Evolutionary conservation across 1,139 yeast species (phyloP), one percentile per base, ranked within the genome.

Genomic region (Debaryomycetaceae sp.): DNA sequence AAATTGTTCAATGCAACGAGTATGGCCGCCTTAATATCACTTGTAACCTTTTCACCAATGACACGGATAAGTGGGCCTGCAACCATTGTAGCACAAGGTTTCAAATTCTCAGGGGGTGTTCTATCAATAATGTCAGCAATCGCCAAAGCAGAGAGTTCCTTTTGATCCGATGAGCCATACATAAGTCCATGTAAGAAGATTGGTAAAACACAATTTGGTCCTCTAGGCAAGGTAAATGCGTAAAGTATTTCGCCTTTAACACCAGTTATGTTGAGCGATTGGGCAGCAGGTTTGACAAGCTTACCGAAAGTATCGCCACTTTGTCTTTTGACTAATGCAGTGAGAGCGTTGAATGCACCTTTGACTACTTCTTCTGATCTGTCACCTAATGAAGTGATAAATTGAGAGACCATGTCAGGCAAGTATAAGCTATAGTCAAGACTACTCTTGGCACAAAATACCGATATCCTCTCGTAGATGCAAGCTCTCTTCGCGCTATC

Each of bases 1-100:
- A 95, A 73, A 51, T 80, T 80, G 59, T 87, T 87, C 64, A 95
- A 77, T 1, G 98, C 96, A 54, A 78, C 76, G 60, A 95, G 75
- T 55, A 95, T 93, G 24, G 96, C 96, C 31, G 96, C 84, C 75
- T 93, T 93, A 57, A 93, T 88, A 54, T 89, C 96, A 50, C 96
- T 78, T 31, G 84, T 80, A 54, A 88, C 93, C 64, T 96, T 83
- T 67, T 95, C 99, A 58, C 99, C 99, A 62, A 93, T 88, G 46
- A 91, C 96, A 76, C 99, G 89, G 68, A 95, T 95, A 62, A 95
- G 78, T 40, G 99, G 99, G 68, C 99, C 99, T 34, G 97, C 91
- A 53, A 95, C 88, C 38, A 84, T 83, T 8, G 99, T 93, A 24
- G 95, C 97, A 65, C 84, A 87, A 36, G 97, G 89, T 63, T 83